Conservation (phyloP, 78 protist genomes). For the Creolimax fragrantissima region DNA sequence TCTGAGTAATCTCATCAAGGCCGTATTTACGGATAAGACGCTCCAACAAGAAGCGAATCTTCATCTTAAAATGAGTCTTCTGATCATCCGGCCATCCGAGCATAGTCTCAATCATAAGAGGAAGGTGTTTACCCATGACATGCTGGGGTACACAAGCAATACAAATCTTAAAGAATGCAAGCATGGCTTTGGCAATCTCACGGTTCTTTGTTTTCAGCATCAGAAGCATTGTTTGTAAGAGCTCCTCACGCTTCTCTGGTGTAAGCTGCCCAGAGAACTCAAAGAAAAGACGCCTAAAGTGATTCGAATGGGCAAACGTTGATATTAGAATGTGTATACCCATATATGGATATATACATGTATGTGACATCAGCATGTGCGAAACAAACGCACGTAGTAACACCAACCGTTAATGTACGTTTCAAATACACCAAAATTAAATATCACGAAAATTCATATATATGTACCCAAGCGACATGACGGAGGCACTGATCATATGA, state of each 20-base stretch:
- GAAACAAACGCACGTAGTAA: no score
- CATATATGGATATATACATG: no score
- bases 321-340: no score
- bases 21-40: neutral
- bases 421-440: no score
- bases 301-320: no score
- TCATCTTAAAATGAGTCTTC: neutral
- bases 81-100: neutral
- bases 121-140: neutral
- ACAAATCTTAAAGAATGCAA: neutral
- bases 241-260: neutral
- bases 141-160: neutral
- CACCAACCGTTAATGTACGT: no score
- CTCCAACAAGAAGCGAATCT: neutral
- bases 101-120: neutral
- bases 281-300: neutral
- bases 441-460: neutral
- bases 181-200: neutral
- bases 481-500: conserved; percentile 20
- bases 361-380: no score
- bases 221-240: neutral
- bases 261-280: neutral
- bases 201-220: neutral
- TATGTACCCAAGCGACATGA: neutral
- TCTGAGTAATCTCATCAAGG: neutral